Evolutionary conservation across 1,139 yeast species (phyloP), one percentile per base, ranked within the genome.

Genomic region (Zygoascus sp.): DNA sequence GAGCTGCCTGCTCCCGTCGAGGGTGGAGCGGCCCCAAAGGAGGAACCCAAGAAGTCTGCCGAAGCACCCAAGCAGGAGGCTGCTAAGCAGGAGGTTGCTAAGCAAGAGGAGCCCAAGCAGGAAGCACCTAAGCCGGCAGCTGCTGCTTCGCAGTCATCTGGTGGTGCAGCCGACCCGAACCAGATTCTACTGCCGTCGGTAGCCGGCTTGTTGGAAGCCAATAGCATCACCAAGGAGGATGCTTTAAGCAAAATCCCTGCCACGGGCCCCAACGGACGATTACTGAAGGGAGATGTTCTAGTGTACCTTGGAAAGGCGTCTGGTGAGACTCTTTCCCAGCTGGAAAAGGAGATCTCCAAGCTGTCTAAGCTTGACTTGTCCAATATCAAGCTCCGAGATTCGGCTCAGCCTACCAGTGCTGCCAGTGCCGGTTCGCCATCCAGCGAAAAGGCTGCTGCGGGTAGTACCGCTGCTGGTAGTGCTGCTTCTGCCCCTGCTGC

Each of bases 201-300:
- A 9, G 78, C 77, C 50, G 60, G 81, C 5, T 71, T 90, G 32
- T 71, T 92, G 44, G 77, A 76, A 42, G 72, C 74, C 49, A 75
- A 87, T 60, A 66, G 75, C 47, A 79, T 92, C 52, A 74, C 90
- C 1, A 66, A 67, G 49, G 82, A 77, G 40, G 89, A 83, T 15
- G 96, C 96, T 0, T 56, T 85, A 27, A 63, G 68, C 16, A 79
- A 82, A 55, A 87, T 92, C 56, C 73, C 77, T 30, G 95, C 97
- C 6, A 76, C 96, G 1, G 98, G 97, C 11, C 95, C 95, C 32
- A 75, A 80, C 51, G 97, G 97, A 16, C 77, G 96, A 60, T 65
- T 92, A 44, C 73, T 89, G 55, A 86, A 85, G 69, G 97, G 97
- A 53, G 98, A 92, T 64, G 88, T 90, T 1, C 75, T 90, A 56